phyloP scores from a whole-genome alignment of 1,284 basidiomycete genomes.

The Microstroma glucosiphilum region DNA sequence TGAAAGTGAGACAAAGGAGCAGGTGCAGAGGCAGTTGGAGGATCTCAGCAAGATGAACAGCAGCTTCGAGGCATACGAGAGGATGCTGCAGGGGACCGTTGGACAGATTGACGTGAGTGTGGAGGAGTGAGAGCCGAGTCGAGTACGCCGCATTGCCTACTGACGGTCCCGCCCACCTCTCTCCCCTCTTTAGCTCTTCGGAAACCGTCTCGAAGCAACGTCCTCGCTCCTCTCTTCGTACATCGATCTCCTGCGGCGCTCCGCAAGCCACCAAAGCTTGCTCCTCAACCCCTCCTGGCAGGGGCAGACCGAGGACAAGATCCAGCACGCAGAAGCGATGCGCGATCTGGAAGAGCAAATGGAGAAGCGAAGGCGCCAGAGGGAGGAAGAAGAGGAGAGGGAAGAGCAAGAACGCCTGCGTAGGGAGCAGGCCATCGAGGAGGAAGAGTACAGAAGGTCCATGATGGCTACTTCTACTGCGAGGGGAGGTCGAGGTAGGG shows the following conservation, averaged over 20 bases:
- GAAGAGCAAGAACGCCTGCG: not conserved
- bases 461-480: no score
- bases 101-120: constrained; percentile 40
- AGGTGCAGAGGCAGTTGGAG: constrained; percentile 30
- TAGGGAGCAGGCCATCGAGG: not conserved
- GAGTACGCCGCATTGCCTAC: not conserved
- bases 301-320: not conserved
- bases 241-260: constrained; percentile 1
- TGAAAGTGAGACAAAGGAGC: constrained; percentile 27
- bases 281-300: constrained; percentile 1
- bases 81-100: constrained; percentile 28
- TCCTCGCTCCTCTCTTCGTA: constrained; percentile 5
- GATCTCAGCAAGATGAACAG: constrained; percentile 40
- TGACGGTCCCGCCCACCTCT: not conserved
- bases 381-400: constrained; percentile 1
- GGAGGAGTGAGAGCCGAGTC: not conserved
- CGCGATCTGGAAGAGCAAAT: not conserved
- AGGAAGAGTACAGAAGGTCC: not conserved
- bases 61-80: constrained; percentile 42
- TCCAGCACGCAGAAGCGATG: not conserved
- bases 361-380: constrained; percentile 4
- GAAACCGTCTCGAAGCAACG: not conserved
- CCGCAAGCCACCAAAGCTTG: not conserved
- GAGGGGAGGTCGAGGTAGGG: no score
- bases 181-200: not conserved